Conservation (phyloP, 169 alveolate species). For the Babesia bovis region DNA sequence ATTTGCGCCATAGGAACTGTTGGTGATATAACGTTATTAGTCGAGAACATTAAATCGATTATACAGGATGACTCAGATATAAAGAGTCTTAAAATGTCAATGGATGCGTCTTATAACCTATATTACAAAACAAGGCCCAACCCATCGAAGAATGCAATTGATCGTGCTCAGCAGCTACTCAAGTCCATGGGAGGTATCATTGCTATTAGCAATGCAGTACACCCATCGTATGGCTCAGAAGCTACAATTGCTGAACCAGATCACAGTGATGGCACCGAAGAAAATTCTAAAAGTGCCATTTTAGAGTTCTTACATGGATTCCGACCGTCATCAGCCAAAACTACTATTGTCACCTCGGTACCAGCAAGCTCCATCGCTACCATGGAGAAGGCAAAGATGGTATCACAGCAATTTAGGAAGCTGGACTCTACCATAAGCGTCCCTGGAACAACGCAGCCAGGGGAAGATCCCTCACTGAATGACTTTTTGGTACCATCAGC, state of each 20-base stretch:
- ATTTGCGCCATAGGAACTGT: conserved; percentile 49
- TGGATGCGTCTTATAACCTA: conserved; percentile 64
- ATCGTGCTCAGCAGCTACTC: conserved; percentile 32
- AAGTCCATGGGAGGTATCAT: conserved; percentile 46
- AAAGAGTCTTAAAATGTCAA: conserved; percentile 30
- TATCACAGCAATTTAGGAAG: conserved; percentile 22
- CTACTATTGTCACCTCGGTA: conserved; percentile 23
- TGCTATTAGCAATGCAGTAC: conserved; percentile 24
- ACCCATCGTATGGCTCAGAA: conserved; percentile 20
- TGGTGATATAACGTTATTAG: conserved; percentile 17
- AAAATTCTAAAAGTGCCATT: not conserved
- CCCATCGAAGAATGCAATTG: conserved; percentile 46
- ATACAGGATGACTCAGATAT: conserved; percentile 36
- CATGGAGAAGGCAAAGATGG: conserved; percentile 30
- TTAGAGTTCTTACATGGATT: conserved; percentile 39
- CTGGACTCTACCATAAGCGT: conserved; percentile 9
- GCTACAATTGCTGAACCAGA: not conserved
- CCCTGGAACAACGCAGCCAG: not conserved
- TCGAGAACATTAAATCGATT: conserved; percentile 37
- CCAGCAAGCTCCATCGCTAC: conserved; percentile 31
- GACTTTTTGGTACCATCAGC: conserved; percentile 28
- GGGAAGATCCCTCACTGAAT: not conserved
- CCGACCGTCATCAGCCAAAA: conserved; percentile 38
- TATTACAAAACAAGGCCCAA: conserved; percentile 68
- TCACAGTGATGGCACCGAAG: not conserved